Evolutionary conservation across 75 land plant genomes (phyloP).

Genomic region (Chamaecyparis obtusa): DNA sequence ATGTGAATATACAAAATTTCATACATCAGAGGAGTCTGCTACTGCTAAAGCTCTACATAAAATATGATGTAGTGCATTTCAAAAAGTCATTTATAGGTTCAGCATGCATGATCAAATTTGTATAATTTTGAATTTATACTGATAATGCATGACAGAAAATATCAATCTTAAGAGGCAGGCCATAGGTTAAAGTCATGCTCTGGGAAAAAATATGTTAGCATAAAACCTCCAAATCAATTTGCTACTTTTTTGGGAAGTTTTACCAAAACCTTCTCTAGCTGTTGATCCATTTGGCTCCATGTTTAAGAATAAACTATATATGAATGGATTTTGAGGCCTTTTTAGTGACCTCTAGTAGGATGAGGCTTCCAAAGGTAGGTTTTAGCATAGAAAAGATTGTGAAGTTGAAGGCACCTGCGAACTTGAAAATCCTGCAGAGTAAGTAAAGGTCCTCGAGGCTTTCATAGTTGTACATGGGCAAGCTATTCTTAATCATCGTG

Average conservation of each 20-base stretch:
- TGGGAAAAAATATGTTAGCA: not conserved
- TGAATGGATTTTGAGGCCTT: not conserved
- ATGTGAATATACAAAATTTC: not conserved
- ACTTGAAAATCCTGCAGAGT: too few species aligned
- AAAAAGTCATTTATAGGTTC: not conserved
- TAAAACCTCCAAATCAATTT: not conserved
- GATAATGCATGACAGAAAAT: not conserved
- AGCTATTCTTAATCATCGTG: too few species aligned
- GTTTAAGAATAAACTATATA: not conserved
- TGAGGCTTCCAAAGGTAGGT: not conserved
- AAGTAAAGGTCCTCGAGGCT: too few species aligned
- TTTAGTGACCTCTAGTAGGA: not conserved
- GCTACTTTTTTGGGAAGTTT: not conserved
- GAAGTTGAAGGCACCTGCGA: too few species aligned
- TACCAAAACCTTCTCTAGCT: not conserved
- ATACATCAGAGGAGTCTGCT: not conserved
- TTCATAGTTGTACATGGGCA: too few species aligned
- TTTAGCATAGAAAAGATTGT: not conserved
- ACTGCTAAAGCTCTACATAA: not conserved
- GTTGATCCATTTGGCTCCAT: not conserved
- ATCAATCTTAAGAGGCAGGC: not conserved
- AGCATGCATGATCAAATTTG: not conserved
- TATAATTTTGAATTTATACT: not conserved
- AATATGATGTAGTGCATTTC: not conserved
- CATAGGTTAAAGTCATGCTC: not conserved